Conservation (phyloP, 2,329 filamentous ascomycete species). For the Chalaropsis thielavioides region DNA sequence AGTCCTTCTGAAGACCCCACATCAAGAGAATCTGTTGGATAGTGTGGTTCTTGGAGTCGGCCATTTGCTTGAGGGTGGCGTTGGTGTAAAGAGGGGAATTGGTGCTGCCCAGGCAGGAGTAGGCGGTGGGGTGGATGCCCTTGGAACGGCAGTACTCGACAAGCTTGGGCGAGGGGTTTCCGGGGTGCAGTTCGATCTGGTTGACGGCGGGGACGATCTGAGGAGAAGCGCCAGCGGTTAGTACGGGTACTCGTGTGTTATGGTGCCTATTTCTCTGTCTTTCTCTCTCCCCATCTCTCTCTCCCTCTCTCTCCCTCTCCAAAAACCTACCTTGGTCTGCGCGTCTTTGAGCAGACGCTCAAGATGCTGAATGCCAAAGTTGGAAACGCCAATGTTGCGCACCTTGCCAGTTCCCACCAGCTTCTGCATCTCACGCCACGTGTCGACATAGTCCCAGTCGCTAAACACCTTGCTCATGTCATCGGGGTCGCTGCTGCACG, state of each 20-base stretch:
- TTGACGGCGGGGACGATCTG: constrained; percentile 54
- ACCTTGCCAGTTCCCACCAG: constrained; percentile 54
- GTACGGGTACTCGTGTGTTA: constrained; percentile 22
- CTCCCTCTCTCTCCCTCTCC: not conserved
- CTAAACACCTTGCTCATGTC: constrained; percentile 52
- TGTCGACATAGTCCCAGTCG: constrained; percentile 74
- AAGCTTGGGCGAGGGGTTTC: constrained; percentile 68
- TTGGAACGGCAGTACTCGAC: constrained; percentile 57
- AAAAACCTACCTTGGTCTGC: constrained; percentile 30
- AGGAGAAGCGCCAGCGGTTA: constrained; percentile 25
- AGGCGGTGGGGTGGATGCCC: constrained; percentile 60
- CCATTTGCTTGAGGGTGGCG: constrained; percentile 45
- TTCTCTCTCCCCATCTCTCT: not conserved
- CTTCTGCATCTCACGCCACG: constrained; percentile 60
- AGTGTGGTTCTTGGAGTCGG: constrained; percentile 51
- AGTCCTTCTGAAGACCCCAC: constrained; percentile 71
- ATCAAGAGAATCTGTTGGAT: constrained; percentile 62
- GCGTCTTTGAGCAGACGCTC: constrained; percentile 59
- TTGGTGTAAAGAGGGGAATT: constrained; percentile 58
- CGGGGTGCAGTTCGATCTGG: constrained; percentile 70
- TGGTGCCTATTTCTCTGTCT: too few species aligned
- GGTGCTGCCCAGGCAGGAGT: constrained; percentile 59
- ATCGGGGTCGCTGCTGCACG: constrained; percentile 45
- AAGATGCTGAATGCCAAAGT: constrained; percentile 69
- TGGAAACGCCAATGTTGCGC: constrained; percentile 70